Evolutionary conservation across 2,329 filamentous ascomycete species (phyloP), one percentile per base, ranked within the genome.

Genomic region (Colletotrichum incanum): DNA sequence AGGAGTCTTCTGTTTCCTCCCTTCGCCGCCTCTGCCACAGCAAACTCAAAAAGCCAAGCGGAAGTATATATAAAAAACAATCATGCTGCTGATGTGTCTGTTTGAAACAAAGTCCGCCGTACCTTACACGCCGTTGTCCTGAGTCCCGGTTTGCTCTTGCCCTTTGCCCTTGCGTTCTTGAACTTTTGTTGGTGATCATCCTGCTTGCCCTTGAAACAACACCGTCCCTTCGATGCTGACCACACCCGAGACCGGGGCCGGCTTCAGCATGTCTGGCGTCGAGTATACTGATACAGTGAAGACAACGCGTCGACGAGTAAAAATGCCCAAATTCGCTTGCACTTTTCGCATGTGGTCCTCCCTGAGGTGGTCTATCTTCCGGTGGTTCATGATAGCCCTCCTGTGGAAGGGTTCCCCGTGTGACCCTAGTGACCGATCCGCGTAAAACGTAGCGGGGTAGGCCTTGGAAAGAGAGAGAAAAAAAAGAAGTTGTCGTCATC

Each of bases 211-310:
- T 60, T 52, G 49, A 73, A 73, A 73, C 54, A 71, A 73, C 61
- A 50, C 60, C 52, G 71, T 65, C 67, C 71, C 71, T 66, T 71
- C 20, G 67, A 66, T 60, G 67, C 60, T 45, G 62, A 52, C 54
- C 56, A 31, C 39, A n/a, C 39, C 69, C 71, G 67, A 74, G 77
- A 75, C 75, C 77, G 76, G 73, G 73, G 73, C 72, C 74, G 77
- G 65, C 31, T 59, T 39, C 45, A 23, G 76, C 76, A 77, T 77
- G 77, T 75, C 77, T 78, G 78, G 76, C 80, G 76, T 77, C 76
- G 78, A 77, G 80, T 81, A 81, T 71, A 73, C 80, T 83, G 81
- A 81, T 86, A 86, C 84, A 86, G 60, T 82, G 81, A 83, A 84
- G 79, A 75, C 78, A 81, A 81, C 77, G 75, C 77, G 79, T 79